phyloP scores from a whole-genome alignment of 2,329 filamentous ascomycete species.

The Colletotrichum salicis region DNA sequence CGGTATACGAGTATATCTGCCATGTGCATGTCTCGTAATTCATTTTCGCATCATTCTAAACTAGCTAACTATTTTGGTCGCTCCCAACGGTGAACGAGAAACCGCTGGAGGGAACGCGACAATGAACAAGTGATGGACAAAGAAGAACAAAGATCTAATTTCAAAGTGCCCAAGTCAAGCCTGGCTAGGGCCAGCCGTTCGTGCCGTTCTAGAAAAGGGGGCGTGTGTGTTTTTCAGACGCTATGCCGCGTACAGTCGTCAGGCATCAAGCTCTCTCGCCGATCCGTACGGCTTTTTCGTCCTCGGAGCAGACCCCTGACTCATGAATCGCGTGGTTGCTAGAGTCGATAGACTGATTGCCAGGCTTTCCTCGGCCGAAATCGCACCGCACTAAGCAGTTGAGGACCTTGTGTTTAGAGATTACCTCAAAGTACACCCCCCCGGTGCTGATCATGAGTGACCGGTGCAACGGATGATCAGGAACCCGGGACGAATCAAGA shows the following conservation, averaged over 20 bases:
- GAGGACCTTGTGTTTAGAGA: background rate
- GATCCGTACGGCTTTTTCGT: background rate
- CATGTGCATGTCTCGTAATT: constrained; percentile 15
- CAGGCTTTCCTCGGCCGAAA: background rate
- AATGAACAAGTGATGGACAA: constrained; percentile 7
- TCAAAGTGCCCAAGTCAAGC: background rate
- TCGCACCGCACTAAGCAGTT: background rate
- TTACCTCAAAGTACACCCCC: background rate
- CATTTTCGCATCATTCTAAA: constrained; percentile 1
- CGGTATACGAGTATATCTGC: background rate
- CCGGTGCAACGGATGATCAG: background rate
- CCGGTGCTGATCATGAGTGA: background rate
- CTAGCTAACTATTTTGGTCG: background rate
- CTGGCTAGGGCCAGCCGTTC: background rate
- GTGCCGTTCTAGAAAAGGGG: background rate
- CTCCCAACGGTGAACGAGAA: constrained; percentile 4
- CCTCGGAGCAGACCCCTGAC: background rate
- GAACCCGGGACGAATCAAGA: background rate
- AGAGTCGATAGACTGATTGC: background rate
- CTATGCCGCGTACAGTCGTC: background rate
- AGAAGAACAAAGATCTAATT: background rate
- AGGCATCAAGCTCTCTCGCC: background rate
- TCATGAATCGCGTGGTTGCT: constrained; percentile 24
- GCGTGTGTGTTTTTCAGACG: background rate
- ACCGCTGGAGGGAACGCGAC: constrained; percentile 11